Evolutionary conservation across 192 early-diverging fungal species (phyloP), one percentile per base, ranked within the genome.

Genomic region (Obelidium mucronatum): DNA sequence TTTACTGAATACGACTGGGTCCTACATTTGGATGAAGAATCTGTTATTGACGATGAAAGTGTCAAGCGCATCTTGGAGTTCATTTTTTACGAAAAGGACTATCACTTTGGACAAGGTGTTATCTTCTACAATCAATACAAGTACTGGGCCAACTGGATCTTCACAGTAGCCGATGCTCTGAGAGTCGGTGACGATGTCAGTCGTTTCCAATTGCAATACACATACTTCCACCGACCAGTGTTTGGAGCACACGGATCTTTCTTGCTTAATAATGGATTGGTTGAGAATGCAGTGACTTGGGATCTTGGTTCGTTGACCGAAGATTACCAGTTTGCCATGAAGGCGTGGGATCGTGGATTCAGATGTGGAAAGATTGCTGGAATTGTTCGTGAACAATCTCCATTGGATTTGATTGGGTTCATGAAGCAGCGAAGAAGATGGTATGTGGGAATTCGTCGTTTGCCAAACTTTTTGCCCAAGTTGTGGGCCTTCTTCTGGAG

Each of bases 101-200:
- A 80, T 72, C 71, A 79, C 63, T 82, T 77, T 77, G 87, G 87
- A 11, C 87, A 88, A 58, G 87, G 87, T 17, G 61, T 84, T 42
- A 88, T 88, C 67, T 63, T 88, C 33, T 88, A 88, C 80, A 88
- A 88, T 79, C 87, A 88, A 73, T 86, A 88, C 79, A 58, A 69
- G 35, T 88, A 87, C 78, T 88, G 87, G 87, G 76, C 30, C 67
- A 88, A 88, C 80, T 83, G 81, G 73, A 64, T 88, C 68, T 88
- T 81, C 79, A 88, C 87, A 6, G 87, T 88, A 36, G 87, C 85
- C 22, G 87, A 88, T 73, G 84, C 81, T 26, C 40, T 88, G 42
- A 75, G 87, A 24, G 87, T 88, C 35, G 84, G 83, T 42, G 87
- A 88, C 79, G 87, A 88, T 62, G 53, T 88, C 54, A 68, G 81